Evolutionary conservation across 2,329 filamentous ascomycete genomes (phyloP).

Genomic region (Aspergillus sp.): DNA sequence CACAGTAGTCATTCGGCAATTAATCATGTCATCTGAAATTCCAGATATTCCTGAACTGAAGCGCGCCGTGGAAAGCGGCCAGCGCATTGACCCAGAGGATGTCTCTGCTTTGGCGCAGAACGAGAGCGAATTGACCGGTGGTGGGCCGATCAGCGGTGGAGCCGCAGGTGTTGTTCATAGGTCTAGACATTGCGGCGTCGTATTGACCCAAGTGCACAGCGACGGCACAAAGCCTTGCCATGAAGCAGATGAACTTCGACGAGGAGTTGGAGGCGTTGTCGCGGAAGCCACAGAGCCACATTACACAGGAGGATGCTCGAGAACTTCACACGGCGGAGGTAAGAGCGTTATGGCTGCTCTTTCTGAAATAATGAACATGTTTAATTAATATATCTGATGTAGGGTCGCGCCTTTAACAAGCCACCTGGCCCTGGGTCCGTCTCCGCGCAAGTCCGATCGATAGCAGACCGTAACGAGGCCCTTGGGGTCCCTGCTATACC

Average conservation of each 20-base stretch:
- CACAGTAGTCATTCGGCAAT: background rate
- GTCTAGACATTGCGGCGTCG: background rate
- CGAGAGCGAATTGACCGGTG: constrained; percentile 35
- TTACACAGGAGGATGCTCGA: constrained; percentile 36
- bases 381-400: background rate
- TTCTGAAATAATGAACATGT: too few species aligned
- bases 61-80: constrained; percentile 33
- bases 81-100: constrained; percentile 37
- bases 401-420: constrained; percentile 39
- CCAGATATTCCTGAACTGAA: constrained; percentile 32
- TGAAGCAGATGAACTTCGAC: constrained; percentile 39
- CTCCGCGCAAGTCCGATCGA: constrained; percentile 35
- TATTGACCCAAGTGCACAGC: constrained; percentile 20
- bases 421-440: constrained; percentile 34
- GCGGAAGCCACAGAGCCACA: constrained; percentile 35
- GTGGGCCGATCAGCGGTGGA: constrained; percentile 34
- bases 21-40: constrained; percentile 11
- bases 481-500: constrained; percentile 28
- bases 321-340: constrained; percentile 37
- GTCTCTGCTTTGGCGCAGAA: constrained; percentile 36
- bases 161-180: constrained; percentile 31
- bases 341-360: background rate
- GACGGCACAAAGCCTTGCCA: constrained; percentile 36
- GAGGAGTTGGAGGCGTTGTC: constrained; percentile 34
- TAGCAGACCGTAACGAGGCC: constrained; percentile 37